Conservation (phyloP, 306 rosid species). For the Glycine soja region DNA sequence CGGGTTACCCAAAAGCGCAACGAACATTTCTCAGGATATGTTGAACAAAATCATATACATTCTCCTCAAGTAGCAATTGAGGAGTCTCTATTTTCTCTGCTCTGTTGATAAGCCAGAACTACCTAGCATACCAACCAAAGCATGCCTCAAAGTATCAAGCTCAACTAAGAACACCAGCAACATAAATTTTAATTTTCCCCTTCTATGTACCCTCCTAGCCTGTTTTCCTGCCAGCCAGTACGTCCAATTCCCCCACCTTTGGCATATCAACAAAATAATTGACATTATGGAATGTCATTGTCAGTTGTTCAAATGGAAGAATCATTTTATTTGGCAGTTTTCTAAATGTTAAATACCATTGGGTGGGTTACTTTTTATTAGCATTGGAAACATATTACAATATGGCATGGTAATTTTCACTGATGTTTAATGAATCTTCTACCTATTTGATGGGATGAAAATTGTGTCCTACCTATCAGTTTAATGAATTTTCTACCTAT, state of each 20-base stretch:
- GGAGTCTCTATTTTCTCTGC: slow-evolving; percentile 81
- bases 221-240: slow-evolving; percentile 94
- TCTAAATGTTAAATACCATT: no score
- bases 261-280: slow-evolving; percentile 92
- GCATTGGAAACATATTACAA: no score
- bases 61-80: slow-evolving; percentile 94
- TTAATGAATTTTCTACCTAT: no score
- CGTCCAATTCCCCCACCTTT: slow-evolving; percentile 79
- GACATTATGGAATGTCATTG: slow-evolving; percentile 88
- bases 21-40: slow-evolving; percentile 85
- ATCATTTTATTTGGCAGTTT: slow-evolving; percentile 54
- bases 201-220: slow-evolving; percentile 91
- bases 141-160: slow-evolving; percentile 73
- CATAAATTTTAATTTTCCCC: slow-evolving; percentile 72
- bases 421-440: no score
- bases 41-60: slow-evolving; percentile 93
- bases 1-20: slow-evolving; percentile 87
- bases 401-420: no score
- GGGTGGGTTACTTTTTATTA: no score
- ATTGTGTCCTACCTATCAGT: no score
- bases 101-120: slow-evolving; percentile 89
- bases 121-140: slow-evolving; percentile 93
- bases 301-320: slow-evolving; percentile 88
- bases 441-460: no score
- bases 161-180: slow-evolving; percentile 55